A percentile compares a stretch with the other conserved stretches of the same genome.
phyloP scores from a whole-genome alignment of 208 protist species.

The Crithidia thermophila region DNA sequence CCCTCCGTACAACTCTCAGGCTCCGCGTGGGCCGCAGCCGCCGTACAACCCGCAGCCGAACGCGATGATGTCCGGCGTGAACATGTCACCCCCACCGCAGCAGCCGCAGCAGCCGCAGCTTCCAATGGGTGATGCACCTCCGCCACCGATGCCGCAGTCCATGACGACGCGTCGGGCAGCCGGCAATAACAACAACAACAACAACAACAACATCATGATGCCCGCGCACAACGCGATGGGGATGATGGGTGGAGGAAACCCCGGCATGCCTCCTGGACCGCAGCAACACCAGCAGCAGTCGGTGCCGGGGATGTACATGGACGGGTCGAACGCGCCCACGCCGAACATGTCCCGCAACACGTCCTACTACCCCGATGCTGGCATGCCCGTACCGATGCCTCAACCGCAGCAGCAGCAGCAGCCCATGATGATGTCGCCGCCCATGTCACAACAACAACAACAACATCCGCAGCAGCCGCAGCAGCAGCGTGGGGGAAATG shows the following conservation, averaged over 20 bases:
- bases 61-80: neutral
- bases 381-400: no score
- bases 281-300: neutral
- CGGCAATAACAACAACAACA: neutral
- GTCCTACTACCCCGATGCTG: neutral
- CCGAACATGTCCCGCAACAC: neutral
- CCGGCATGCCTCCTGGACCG: neutral
- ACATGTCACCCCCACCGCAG: neutral
- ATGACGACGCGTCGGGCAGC: neutral
- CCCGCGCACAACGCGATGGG: no score
- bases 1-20: conserved; percentile 1
- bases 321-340: neutral
- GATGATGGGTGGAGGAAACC: conserved; percentile 1
- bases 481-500: no score
- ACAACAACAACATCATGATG: conserved; percentile 1
- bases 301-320: neutral
- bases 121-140: neutral
- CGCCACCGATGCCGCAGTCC: neutral
- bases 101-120: neutral
- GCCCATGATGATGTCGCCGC: no score
- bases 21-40: neutral
- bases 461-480: neutral
- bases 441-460: neutral
- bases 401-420: neutral
- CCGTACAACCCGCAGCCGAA: neutral